These are phyloP conservation scores for Fusarium avenaceum DNA, from an alignment of 2,329 filamentous ascomycete species.

Conservation along the genomic window DNA sequence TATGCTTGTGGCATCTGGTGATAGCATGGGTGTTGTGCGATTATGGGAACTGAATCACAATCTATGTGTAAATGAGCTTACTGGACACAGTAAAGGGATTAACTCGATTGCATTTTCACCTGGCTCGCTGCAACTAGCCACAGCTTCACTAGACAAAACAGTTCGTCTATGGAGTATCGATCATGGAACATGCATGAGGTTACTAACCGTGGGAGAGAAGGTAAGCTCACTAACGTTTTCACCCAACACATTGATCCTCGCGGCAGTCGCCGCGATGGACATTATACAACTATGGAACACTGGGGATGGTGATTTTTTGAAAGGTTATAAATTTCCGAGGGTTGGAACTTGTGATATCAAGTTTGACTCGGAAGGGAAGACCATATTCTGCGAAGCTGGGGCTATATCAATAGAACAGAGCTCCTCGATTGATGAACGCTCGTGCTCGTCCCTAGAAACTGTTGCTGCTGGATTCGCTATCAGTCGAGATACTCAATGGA, in stretches of 20 bases:
- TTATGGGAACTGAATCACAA: background rate
- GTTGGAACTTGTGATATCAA: background rate
- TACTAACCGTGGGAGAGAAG: background rate
- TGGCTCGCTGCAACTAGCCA: background rate
- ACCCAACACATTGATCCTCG: background rate
- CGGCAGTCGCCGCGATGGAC: background rate
- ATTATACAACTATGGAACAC: background rate
- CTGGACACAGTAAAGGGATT: background rate
- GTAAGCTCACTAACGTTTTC: background rate
- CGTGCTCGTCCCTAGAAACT: too few relatives aligned
- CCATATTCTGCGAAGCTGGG: background rate
- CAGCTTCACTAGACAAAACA: background rate
- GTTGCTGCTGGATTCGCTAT: background rate
- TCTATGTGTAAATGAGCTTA: background rate
- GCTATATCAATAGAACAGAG: background rate
- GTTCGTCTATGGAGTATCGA: background rate
- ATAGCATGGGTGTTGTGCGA: background rate
- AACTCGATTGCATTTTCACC: background rate
- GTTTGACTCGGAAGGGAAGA: background rate
- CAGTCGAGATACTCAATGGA: background rate
- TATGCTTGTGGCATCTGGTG: background rate
- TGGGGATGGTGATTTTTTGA: background rate
- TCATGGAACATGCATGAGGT: background rate
- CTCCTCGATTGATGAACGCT: fast-evolving
- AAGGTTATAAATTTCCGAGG: background rate